Evolutionary conservation across 2,329 filamentous ascomycete genomes (phyloP), one percentile per base, ranked within the genome.

Genomic region (Cladosporium sp.): DNA sequence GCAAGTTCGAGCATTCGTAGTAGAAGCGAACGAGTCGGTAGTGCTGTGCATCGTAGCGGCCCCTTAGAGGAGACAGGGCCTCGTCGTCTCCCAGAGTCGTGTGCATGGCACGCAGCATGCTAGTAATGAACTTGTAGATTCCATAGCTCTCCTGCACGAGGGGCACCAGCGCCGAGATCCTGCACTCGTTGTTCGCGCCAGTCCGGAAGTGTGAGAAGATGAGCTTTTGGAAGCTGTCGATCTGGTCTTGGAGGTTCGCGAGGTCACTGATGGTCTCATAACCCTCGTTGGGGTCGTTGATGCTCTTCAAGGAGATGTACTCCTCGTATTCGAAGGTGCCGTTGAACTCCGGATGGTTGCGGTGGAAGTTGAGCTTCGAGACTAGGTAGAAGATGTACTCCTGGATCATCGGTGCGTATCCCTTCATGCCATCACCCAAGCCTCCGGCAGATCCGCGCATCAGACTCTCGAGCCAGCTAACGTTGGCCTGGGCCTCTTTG

Each of bases 71-170:
- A 59, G 91, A 86, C 43, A 98, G 78, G 6, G 90, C 92, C 55
- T 96, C 93, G 58, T 95, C 87, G 63, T 98, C 93, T 52, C 93
- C 92, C 10, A 93, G 93, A 43, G 89, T 63, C 0, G 63, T 92
- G 69, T 98, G 92, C 91, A 98, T 96, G 13, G 93, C 93, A 52
- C 93, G 83, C 57, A 98, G 74, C 93, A 98, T 98, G 85, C 93
- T 98, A 0, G 93, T 98, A 59, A 96, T 91, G 70, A 98, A 98
- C 72, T 97, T 97, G 78, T 98, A 98, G 62, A 98, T 97, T 44
- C 93, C 93, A 71, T 97, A 98, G 69, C 90, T 97, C 75, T 98
- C 93, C 68, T 95, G 89, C 3, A 98, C 93, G 41, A 98, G 76
- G 2, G 91, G 89, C 18, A 97, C 91, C 49, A 98, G 74, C 1